phyloP scores from a whole-genome alignment of 768 basidiomycete species.

The Leccinum truebloodii region DNA sequence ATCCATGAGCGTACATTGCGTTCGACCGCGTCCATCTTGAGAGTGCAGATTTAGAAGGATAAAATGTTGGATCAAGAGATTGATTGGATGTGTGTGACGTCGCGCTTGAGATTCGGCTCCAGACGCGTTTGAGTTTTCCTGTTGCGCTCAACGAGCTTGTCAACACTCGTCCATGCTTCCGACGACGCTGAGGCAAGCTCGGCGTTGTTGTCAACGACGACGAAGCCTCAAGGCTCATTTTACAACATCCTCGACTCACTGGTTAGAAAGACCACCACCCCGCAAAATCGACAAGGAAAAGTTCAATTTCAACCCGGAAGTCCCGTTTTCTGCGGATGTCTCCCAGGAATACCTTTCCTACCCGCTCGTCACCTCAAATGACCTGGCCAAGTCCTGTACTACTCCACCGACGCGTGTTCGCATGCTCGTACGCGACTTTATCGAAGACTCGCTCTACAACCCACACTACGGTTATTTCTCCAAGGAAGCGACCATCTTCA shows the following conservation, averaged over 20 bases:
- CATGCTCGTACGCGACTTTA: conserved; percentile 95
- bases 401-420: conserved; percentile 78
- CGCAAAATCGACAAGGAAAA: conserved; percentile 44
- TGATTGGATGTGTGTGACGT: conserved; percentile 6
- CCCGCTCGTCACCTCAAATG: conserved; percentile 69
- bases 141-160: conserved; percentile 2
- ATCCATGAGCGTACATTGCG: conserved; percentile 74
- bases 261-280: conserved; percentile 13
- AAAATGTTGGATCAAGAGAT: neutral
- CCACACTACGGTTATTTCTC: conserved; percentile 98
- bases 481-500: conserved; percentile 89
- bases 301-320: conserved; percentile 75
- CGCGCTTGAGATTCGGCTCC: neutral
- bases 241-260: conserved; percentile 19
- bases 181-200: conserved; percentile 19
- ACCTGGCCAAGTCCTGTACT: conserved; percentile 50
- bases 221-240: conserved; percentile 27
- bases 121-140: conserved; percentile 6
- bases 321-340: conserved; percentile 52
- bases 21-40: conserved; percentile 44
- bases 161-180: conserved; percentile 22
- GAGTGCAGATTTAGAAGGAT: neutral
- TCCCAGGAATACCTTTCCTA: conserved; percentile 47
- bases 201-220: conserved; percentile 23
- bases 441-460: conserved; percentile 96